phyloP scores from a whole-genome alignment of 768 basidiomycete genomes.

The Udeniomyces megalosporus region DNA sequence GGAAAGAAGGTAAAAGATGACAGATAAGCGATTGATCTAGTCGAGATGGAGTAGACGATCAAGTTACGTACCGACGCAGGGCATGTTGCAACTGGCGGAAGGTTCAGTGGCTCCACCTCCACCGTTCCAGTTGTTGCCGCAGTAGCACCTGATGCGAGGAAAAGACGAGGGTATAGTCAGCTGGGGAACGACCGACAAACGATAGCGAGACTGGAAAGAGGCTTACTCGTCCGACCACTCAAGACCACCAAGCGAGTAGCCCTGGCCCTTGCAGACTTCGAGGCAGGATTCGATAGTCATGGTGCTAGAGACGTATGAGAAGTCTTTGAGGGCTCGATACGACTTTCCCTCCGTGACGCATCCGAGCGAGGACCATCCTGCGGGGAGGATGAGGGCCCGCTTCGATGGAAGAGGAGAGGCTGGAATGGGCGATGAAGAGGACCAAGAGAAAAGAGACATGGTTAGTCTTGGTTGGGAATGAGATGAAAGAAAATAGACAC shows the following conservation, averaged over 20 bases:
- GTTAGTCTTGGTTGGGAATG: too few relatives aligned
- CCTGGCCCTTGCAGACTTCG: conserved; percentile 38
- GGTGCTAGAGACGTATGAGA: conserved; percentile 35
- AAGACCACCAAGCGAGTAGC: conserved; percentile 52
- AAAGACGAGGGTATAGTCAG: neutral
- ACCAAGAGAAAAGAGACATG: neutral
- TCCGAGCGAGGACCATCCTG: conserved; percentile 21
- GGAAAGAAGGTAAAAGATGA: neutral
- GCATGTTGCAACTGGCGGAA: conserved; percentile 47
- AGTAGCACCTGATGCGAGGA: conserved; percentile 29
- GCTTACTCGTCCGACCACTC: conserved; percentile 42
- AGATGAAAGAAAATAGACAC: neutral
- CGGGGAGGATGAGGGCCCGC: conserved; percentile 13
- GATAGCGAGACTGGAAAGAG: neutral
- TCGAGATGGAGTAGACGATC: neutral
- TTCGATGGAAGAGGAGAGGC: conserved; percentile 1
- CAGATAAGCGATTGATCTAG: neutral
- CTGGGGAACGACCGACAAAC: neutral
- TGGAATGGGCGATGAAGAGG: neutral
- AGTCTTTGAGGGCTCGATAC: conserved; percentile 44
- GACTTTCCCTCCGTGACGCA: conserved; percentile 39
- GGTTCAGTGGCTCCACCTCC: conserved; percentile 39
- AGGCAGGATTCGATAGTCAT: conserved; percentile 60
- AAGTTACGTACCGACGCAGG: conserved; percentile 42
- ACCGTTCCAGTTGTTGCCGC: conserved; percentile 48